phyloP scores from a whole-genome alignment of 2,329 filamentous ascomycete genomes.

The Alternaria gaisen region DNA sequence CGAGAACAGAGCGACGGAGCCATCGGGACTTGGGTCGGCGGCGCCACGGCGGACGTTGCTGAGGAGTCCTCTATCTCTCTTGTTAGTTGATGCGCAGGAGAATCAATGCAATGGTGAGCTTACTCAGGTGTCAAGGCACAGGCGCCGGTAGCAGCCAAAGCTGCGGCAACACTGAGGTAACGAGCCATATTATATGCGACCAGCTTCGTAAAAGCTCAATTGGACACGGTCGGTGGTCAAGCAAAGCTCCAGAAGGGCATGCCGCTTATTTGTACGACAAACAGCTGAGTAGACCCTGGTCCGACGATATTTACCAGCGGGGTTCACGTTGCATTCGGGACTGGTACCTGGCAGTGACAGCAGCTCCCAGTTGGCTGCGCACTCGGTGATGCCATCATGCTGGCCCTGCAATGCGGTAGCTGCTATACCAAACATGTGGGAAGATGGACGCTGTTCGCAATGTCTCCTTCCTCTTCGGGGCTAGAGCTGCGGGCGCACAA shows the following conservation, averaged over 20 bases:
- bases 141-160: constrained; percentile 45
- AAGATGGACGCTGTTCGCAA: constrained; percentile 15
- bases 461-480: constrained; percentile 34
- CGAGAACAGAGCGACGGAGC: constrained; percentile 71
- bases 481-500: constrained; percentile 28
- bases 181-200: constrained; percentile 47
- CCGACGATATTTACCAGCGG: constrained; percentile 18
- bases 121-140: constrained; percentile 49
- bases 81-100: neutral
- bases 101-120: constrained; percentile 10
- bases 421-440: constrained; percentile 20
- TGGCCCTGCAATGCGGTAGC: constrained; percentile 10
- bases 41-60: constrained; percentile 76
- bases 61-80: constrained; percentile 59
- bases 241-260: constrained; percentile 23
- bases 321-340: constrained; percentile 24
- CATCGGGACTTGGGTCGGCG: constrained; percentile 72
- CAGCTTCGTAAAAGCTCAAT: constrained; percentile 38
- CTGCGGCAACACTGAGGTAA: constrained; percentile 43
- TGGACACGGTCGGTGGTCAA: constrained; percentile 35
- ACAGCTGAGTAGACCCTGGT: constrained; percentile 14
- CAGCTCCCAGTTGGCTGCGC: constrained; percentile 14
- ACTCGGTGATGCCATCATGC: constrained; percentile 32
- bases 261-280: constrained; percentile 36
- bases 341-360: constrained; percentile 20